These are phyloP conservation scores for Cystobasidium tubakii DNA, from an alignment of 768 basidiomycete species.

Conservation along the genomic window DNA sequence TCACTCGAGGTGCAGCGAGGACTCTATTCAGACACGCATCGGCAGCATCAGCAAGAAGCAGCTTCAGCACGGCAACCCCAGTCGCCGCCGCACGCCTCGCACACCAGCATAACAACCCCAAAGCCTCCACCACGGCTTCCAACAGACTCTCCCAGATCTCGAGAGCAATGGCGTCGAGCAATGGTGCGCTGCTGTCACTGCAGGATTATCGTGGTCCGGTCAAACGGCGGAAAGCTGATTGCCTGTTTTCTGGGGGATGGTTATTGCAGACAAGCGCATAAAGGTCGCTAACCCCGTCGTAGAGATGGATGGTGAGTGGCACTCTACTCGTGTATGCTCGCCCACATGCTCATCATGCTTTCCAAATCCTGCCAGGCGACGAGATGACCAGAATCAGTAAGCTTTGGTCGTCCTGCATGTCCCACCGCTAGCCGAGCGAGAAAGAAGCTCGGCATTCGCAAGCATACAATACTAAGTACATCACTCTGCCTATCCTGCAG, in stretches of 20 bases:
- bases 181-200: background rate
- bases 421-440: background rate
- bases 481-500: background rate
- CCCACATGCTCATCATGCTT: too few species aligned
- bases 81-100: too few species aligned
- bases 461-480: background rate
- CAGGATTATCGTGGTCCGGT: background rate
- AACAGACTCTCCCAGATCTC: conserved; percentile 29
- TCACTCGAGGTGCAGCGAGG: background rate
- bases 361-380: conserved; percentile 56
- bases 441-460: background rate
- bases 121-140: conserved; percentile 21
- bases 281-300: conserved; percentile 46
- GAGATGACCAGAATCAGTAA: conserved; percentile 99
- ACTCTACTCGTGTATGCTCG: conserved; percentile 22
- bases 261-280: conserved; percentile 37
- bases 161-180: conserved; percentile 26
- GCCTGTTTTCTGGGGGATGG: background rate
- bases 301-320: conserved; percentile 47
- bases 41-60: background rate
- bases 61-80: background rate
- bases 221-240: background rate
- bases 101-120: background rate
- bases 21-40: background rate
- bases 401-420: conserved; percentile 61